These are phyloP conservation scores for Heliocybe sulcata DNA, from an alignment of 1,284 basidiomycete species.

Conservation along the genomic window DNA sequence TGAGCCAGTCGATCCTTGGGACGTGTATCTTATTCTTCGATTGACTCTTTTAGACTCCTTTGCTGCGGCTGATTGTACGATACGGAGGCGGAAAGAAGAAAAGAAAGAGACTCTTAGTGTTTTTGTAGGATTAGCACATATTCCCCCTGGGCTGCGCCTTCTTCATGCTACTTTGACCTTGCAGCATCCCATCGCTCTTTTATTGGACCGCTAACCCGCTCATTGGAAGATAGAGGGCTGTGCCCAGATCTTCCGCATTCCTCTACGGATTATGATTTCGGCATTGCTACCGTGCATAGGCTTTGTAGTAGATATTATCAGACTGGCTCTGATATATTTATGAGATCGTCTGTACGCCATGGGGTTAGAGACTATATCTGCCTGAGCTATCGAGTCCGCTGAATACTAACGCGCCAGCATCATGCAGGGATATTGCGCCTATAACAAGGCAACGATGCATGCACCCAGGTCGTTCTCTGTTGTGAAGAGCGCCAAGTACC, in stretches of 20 bases:
- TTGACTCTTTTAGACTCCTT: neutral
- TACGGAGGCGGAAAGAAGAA: neutral
- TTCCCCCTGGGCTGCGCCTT: neutral
- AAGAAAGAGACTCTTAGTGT: neutral
- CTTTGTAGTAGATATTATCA: neutral
- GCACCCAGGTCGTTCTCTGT: neutral
- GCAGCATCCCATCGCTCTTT: neutral
- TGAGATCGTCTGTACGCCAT: neutral
- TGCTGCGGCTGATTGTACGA: conserved; percentile 1
- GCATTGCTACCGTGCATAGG: neutral
- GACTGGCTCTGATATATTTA: neutral
- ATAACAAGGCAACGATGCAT: neutral
- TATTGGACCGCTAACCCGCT: neutral
- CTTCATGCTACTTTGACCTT: neutral
- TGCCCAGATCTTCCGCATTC: neutral
- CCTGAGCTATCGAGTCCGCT: no score
- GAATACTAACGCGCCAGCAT: no score
- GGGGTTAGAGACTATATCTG: no score
- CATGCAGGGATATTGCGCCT: no score
- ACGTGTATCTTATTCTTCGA: neutral
- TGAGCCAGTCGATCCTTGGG: neutral
- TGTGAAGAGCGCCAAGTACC: no score
- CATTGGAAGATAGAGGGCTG: neutral
- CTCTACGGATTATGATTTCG: neutral
- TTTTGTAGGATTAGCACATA: neutral